Conservation (phyloP, 768 basidiomycete genomes). For the Lactarius deliciosus region DNA sequence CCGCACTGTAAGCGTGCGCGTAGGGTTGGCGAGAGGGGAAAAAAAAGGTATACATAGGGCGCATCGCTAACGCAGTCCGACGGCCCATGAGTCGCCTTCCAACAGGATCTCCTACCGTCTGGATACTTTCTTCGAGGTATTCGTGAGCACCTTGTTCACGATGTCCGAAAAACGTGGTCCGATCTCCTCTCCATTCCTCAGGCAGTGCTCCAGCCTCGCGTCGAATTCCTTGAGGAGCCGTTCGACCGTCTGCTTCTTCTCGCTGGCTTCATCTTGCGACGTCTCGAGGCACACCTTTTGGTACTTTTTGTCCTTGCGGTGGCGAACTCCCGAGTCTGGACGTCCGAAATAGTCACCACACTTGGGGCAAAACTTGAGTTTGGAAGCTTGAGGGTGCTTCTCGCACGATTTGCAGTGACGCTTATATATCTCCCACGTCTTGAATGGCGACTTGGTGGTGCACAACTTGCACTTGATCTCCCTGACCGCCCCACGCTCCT, state of each 20-base stretch:
- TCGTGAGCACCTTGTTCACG: background rate
- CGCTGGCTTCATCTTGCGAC: background rate
- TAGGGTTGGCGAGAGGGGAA: background rate
- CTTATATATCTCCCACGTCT: background rate
- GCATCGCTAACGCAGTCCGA: background rate
- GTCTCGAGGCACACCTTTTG: background rate
- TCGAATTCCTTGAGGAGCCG: background rate
- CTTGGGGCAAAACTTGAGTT: background rate
- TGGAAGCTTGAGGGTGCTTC: background rate
- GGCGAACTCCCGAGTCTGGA: background rate
- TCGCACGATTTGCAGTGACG: slow-evolving; percentile 1
- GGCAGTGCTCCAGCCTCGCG: background rate
- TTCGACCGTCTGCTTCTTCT: background rate
- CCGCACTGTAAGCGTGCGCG: background rate
- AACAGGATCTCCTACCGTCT: background rate
- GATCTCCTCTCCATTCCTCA: background rate
- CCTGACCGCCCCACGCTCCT: background rate
- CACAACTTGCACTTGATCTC: background rate
- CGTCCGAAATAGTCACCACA: background rate
- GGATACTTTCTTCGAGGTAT: background rate
- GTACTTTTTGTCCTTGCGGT: background rate
- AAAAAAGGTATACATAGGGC: background rate
- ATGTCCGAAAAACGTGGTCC: background rate
- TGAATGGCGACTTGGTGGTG: background rate
- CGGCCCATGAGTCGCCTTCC: background rate